Conservation (phyloP, 495 filamentous ascomycete genomes). For the Antarctomyces pellizariae region DNA sequence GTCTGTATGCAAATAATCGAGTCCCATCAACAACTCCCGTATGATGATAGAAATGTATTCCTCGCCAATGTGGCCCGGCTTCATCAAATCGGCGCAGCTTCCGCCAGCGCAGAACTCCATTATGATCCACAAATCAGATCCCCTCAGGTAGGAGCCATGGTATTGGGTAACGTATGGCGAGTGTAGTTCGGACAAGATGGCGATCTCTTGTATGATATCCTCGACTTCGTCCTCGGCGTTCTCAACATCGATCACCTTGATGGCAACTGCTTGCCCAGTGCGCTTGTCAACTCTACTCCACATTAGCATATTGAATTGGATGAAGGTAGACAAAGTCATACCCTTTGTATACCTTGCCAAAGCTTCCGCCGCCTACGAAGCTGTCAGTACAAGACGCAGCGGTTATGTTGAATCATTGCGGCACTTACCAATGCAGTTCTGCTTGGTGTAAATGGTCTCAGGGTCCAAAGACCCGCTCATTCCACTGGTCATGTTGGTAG, state of each 20-base stretch:
- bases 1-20: constrained; percentile 85
- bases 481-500: constrained; percentile 10
- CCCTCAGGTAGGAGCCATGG: constrained; percentile 84
- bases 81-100: constrained; percentile 76
- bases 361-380: constrained; percentile 52
- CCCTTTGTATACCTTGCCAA: constrained; percentile 93
- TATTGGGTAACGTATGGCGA: constrained; percentile 94
- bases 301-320: constrained; percentile 12
- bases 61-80: constrained; percentile 76
- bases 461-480: constrained; percentile 35
- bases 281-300: constrained; percentile 49
- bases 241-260: constrained; percentile 96
- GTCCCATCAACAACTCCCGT: constrained; percentile 63
- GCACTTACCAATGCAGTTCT: constrained; percentile 69
- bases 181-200: constrained; percentile 80
- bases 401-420: constrained; percentile 6
- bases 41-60: constrained; percentile 89
- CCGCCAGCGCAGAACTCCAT: constrained; percentile 93
- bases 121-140: constrained; percentile 91
- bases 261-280: constrained; percentile 69
- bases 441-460: constrained; percentile 74
- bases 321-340: constrained; percentile 15
- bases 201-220: constrained; percentile 96
- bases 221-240: constrained; percentile 96
- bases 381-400: constrained; percentile 5